Percentiles rank a stretch among this genome's conserved stretches.
Conservation (phyloP, 768 basidiomycete genomes). For the Lactarius tabidus region DNA sequence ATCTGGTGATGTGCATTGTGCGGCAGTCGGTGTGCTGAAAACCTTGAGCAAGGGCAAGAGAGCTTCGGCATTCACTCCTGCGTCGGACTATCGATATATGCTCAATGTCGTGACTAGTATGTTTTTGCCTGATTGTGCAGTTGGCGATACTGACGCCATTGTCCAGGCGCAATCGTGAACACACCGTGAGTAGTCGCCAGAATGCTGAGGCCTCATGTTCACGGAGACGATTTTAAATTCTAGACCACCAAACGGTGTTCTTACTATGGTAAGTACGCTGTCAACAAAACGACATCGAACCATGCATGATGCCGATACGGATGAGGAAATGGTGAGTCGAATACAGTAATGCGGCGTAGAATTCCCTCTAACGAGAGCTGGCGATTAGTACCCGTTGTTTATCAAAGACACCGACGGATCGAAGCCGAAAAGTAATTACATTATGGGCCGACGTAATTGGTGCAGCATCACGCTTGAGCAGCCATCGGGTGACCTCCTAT, state of each 20-base stretch:
- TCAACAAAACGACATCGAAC: constrained; percentile 83
- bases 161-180: constrained; percentile 85
- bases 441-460: constrained; percentile 91
- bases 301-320: constrained; percentile 75
- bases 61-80: constrained; percentile 45
- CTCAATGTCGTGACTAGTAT: constrained; percentile 78
- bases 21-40: constrained; percentile 76
- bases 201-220: not conserved
- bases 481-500: constrained; percentile 60
- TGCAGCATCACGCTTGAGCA: constrained; percentile 62
- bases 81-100: constrained; percentile 82
- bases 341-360: not conserved
- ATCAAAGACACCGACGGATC: constrained; percentile 70
- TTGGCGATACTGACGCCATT: constrained; percentile 11
- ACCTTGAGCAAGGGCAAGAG: constrained; percentile 53
- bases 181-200: constrained; percentile 62
- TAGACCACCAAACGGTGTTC: constrained; percentile 64
- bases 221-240: not conserved
- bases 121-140: constrained; percentile 26
- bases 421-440: constrained; percentile 68
- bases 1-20: constrained; percentile 92
- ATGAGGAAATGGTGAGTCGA: constrained; percentile 72
- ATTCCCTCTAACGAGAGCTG: not conserved
- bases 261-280: constrained; percentile 75
- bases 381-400: constrained; percentile 68